Evolutionary conservation across 2,329 filamentous ascomycete species (phyloP), one percentile per base, ranked within the genome.

Genomic region (Madurella mycetomatis): DNA sequence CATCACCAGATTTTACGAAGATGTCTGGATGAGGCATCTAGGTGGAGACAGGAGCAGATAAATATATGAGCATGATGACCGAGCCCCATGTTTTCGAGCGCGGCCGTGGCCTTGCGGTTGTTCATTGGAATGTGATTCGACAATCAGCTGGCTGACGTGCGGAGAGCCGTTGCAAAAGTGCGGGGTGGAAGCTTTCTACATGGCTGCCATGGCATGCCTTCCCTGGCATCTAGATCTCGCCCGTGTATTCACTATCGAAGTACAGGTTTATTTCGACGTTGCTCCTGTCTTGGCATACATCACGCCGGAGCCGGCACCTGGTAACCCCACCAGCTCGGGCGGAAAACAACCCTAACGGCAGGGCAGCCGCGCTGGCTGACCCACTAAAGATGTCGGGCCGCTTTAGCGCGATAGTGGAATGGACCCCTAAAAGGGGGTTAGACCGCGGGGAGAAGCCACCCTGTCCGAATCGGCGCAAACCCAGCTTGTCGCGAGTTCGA

Each of bases 61-160:
- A 59, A 61, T 60, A 63, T 61, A 64, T 53, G 53, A 63, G 49
- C 56, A 60, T 57, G 30, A 54, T 51, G 56, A 58, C 50, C 18
- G 47, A 47, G 48, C 25, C 37, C 9, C 7, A 3, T 7, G 7
- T 25, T 25, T 7, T 25, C 25, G 25, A 25, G 7, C 7, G 25
- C 25, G 3, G 25, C 25, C 25, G 25, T 25, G 25, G 25, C 25
- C 25, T 25, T 7, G 25, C 4, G 25, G 25, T 7, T 7, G 25
- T 7, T 25, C 25, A 7, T 25, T 25, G 7, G 25, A 25, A 7
- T 25, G 25, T 25, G 25, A 25, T 25, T 25, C 7, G 25, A 25
- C 25, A 25, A 25, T 25, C 25, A 7, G 25, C 25, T 25, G 25
- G 25, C 25, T 7, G 7, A 25, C 4, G 7, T 7, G 25, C 25